These are phyloP conservation scores for Dryadomyces quercivorus DNA, from an alignment of 2,329 filamentous ascomycete genomes.

Conservation along the genomic window DNA sequence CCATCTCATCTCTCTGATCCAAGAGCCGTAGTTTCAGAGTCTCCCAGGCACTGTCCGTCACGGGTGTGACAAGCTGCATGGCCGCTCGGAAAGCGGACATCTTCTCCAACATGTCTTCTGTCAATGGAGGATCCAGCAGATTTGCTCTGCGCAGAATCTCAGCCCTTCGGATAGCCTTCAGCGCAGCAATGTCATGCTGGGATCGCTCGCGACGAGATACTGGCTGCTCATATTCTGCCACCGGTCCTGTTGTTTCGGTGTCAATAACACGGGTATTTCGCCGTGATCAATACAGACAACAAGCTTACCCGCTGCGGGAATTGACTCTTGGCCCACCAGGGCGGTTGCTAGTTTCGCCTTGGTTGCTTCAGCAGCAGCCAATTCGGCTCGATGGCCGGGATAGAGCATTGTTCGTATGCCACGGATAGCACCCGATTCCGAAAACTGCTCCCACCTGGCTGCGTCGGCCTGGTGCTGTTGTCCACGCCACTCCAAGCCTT, in stretches of 20 bases:
- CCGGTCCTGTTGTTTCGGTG: not conserved
- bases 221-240: not conserved
- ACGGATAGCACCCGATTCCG: conserved; percentile 29
- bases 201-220: conserved; percentile 33
- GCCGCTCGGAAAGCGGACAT: conserved; percentile 66
- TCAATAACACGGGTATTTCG: no score
- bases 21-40: conserved; percentile 55
- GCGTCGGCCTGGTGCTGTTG: conserved; percentile 47
- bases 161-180: conserved; percentile 48
- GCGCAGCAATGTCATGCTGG: conserved; percentile 48
- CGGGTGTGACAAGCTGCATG: conserved; percentile 53
- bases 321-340: no score
- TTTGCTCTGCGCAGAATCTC: conserved; percentile 63
- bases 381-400: conserved; percentile 8
- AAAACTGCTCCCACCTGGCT: conserved; percentile 66
- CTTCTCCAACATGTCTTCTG: conserved; percentile 48
- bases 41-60: conserved; percentile 60
- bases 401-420: conserved; percentile 24
- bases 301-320: no score
- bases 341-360: no score
- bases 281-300: no score
- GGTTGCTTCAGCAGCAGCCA: no score
- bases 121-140: conserved; percentile 53
- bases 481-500: conserved; percentile 56
- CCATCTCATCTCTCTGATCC: conserved; percentile 45